Evolutionary conservation across 116 monocot species (phyloP).

Genomic region (Dioscorea cayenensis): DNA sequence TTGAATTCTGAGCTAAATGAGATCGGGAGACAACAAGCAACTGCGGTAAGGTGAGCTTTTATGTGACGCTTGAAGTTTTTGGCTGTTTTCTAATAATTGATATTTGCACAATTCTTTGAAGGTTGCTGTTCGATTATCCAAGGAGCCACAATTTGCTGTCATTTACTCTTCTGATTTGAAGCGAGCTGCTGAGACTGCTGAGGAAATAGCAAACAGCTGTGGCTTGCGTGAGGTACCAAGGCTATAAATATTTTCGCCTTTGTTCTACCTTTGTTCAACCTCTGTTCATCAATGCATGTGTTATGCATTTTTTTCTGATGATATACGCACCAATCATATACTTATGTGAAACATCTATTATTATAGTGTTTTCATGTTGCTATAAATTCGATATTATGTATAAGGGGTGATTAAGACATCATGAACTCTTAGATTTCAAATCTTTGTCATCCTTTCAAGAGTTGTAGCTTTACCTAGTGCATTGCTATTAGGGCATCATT

Average conservation of each 20-base stretch:
- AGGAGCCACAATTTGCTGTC: constrained; percentile 48
- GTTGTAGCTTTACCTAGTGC: too few species aligned
- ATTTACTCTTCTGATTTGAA: constrained; percentile 94
- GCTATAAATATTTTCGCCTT: too few species aligned
- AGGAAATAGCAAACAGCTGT: constrained; percentile 60
- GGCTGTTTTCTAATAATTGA: constrained; percentile 8
- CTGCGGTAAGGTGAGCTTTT: constrained; percentile 32
- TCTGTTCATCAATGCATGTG: not conserved
- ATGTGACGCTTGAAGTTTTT: not conserved
- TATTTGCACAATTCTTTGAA: constrained; percentile 12
- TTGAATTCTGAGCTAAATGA: constrained; percentile 82
- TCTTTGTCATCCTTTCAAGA: too few species aligned
- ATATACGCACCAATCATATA: not conserved
- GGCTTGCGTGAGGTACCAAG: constrained; percentile 44
- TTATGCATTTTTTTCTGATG: not conserved
- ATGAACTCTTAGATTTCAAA: too few species aligned
- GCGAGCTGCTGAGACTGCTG: constrained; percentile 85
- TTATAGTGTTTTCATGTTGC: not conserved
- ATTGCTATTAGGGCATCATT: too few species aligned
- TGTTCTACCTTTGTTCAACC: not conserved
- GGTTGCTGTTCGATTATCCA: constrained; percentile 59
- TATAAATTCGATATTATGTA: too few species aligned
- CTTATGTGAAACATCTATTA: not conserved
- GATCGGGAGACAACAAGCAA: constrained; percentile 69
- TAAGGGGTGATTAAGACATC: too few species aligned